Conservation (phyloP, 1,139 yeast species). For the Pichia inconspicua region DNA sequence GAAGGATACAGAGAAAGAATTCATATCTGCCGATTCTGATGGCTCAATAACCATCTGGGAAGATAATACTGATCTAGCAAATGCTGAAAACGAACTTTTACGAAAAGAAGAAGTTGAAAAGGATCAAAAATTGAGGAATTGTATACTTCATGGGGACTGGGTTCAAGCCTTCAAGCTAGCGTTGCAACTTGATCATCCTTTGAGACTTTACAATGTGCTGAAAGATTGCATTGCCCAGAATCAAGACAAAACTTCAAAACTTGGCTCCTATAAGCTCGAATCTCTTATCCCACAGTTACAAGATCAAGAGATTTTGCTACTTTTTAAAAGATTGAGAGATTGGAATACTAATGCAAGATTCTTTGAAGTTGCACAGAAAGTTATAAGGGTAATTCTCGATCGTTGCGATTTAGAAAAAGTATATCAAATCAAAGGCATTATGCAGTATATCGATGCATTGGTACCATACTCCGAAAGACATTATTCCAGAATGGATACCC, state of each 20-base stretch:
- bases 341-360: conserved; percentile 91
- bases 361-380: conserved; percentile 70
- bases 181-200: conserved; percentile 76
- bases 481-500: conserved; percentile 61
- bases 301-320: conserved; percentile 48
- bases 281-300: conserved; percentile 50
- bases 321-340: conserved; percentile 74
- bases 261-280: conserved; percentile 61
- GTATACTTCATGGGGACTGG: conserved; percentile 69
- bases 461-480: conserved; percentile 88
- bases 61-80: conserved; percentile 71
- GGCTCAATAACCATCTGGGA: conserved; percentile 85
- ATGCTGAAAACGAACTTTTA: conserved; percentile 39
- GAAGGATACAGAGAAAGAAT: conserved; percentile 55
- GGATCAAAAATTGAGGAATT: conserved; percentile 77
- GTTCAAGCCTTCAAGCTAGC: conserved; percentile 82
- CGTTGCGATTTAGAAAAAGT: conserved; percentile 48
- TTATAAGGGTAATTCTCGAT: conserved; percentile 56
- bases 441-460: conserved; percentile 61
- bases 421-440: conserved; percentile 58
- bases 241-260: conserved; percentile 41
- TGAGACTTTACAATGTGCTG: conserved; percentile 68
- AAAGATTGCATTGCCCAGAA: conserved; percentile 43
- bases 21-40: conserved; percentile 90
- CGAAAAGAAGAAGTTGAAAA: conserved; percentile 64